phyloP scores from a whole-genome alignment of 2,329 filamentous ascomycete genomes.

The Dryadomyces quercus-mongolicae region DNA sequence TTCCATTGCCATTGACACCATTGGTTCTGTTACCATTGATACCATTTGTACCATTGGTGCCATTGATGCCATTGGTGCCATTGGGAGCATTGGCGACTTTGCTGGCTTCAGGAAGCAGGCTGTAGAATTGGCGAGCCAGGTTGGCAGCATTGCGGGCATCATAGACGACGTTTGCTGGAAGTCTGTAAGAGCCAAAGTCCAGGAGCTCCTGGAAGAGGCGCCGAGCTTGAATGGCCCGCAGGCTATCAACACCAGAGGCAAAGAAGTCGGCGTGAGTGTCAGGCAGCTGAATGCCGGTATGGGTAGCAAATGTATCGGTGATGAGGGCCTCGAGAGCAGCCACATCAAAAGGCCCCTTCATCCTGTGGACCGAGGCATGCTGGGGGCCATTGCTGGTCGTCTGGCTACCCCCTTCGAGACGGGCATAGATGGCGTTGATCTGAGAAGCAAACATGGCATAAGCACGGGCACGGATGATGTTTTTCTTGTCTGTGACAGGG shows the following conservation, averaged over 20 bases:
- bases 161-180: conserved; percentile 28
- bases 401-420: conserved; percentile 1
- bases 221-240: conserved; percentile 32
- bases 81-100: no score
- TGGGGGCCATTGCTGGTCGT: conserved; percentile 7
- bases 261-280: conserved; percentile 27
- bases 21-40: no score
- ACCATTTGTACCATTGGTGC: no score
- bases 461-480: conserved; percentile 29
- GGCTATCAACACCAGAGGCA: conserved; percentile 30
- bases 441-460: conserved; percentile 22
- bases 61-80: no score
- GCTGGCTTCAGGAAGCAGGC: background rate
- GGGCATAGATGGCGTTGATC: conserved; percentile 21
- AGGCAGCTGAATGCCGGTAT: conserved; percentile 20
- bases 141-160: conserved; percentile 24
- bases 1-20: no score
- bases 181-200: conserved; percentile 18
- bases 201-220: conserved; percentile 26
- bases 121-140: conserved; percentile 22
- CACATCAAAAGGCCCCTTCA: no score
- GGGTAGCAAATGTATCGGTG: conserved; percentile 15
- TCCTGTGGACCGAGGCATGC: no score
- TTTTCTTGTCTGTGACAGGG: conserved; percentile 32
- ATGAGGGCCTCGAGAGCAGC: conserved; percentile 21